Base-by-base conservation (phyloP, 1,284 basidiomycete genomes). In the Cutaneotrichosporon sp. region DNA sequence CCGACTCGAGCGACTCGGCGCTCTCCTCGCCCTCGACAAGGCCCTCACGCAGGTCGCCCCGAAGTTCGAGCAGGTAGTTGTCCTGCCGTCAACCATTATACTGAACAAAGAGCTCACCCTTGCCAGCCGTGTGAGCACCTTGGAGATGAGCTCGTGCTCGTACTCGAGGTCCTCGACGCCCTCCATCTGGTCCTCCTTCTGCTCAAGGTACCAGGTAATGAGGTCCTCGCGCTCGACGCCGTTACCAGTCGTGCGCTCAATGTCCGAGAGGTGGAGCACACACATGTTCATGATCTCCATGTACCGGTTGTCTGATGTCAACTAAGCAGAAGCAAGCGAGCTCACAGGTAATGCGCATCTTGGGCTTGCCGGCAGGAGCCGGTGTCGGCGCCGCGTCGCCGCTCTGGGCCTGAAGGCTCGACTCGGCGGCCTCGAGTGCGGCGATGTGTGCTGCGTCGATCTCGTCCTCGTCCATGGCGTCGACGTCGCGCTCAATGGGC, bases 201-300 rank as follows among this genome's bases (percentile, higher is more conserved):
- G 77, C 77, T 98, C 92, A 49, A 98, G 81, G 72, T 97, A 98
- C 92, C 92, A 96, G 72, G 96, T 89, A 56, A 96, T 86, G 42
- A 99, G 80, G 67, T 93, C 91, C 59, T 93, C 88, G 46, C 85
- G 80, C 68, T 91, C 87, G 21, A 96, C 77, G 10, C 93, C 93
- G 43, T 77, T 80, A 21, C 85, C 85, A 1, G 83, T 86, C 61
- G 84, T 81, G 9, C 82, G 80, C 77, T 99, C 96, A 8, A 85
- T 77, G 42, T 85, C 83, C 30, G 84, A 80, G 15, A 99, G 79
- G 64, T 92, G 86, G 49, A 94, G 70, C 12, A 99, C 84, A 61
- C 82, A 62, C 52, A 39, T 79, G 64, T 86, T 89, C 77, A 92
- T 90, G 61, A 98, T 82, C 55, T 85, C 83, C 79, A 91, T 85